These are phyloP conservation scores for Polyplosphaeria fusca DNA, from an alignment of 495 filamentous ascomycete genomes.

Conservation along the genomic window DNA sequence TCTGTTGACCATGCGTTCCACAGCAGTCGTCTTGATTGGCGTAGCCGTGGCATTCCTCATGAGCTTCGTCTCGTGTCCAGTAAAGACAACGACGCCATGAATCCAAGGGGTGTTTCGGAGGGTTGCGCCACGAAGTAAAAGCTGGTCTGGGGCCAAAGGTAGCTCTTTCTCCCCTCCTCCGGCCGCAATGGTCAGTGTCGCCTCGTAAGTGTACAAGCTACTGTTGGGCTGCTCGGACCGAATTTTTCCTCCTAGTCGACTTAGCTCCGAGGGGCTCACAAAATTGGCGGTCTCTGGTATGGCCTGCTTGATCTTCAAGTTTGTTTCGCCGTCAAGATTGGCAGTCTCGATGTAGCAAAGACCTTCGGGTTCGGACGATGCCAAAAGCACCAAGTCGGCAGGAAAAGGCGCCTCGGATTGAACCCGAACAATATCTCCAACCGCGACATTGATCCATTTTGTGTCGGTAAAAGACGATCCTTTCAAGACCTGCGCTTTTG, in stretches of 20 bases:
- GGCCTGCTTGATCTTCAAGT: slow-evolving; percentile 98
- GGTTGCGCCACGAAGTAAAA: slow-evolving; percentile 89
- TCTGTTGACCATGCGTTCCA: slow-evolving; percentile 87
- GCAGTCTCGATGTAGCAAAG: slow-evolving; percentile 99
- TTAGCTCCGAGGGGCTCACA: slow-evolving; percentile 82
- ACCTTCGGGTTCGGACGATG: slow-evolving; percentile 95
- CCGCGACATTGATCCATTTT: slow-evolving; percentile 88
- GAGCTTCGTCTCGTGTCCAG: slow-evolving; percentile 96
- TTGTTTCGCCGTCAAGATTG: slow-evolving; percentile 97
- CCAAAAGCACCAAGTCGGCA: slow-evolving; percentile 86
- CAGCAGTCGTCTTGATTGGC: slow-evolving; percentile 94
- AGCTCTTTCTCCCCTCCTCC: slow-evolving; percentile 96
- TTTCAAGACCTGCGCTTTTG: slow-evolving; percentile 76
- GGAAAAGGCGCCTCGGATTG: slow-evolving; percentile 97
- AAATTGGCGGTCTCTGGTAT: slow-evolving; percentile 88
- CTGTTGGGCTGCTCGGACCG: slow-evolving; percentile 98
- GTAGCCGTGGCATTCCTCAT: slow-evolving; percentile 98
- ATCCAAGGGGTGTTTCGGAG: slow-evolving; percentile 97
- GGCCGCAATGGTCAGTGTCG: slow-evolving; percentile 85
- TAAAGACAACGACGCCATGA: slow-evolving; percentile 95
- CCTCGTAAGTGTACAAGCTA: slow-evolving; percentile 97
- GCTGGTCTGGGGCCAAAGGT: slow-evolving; percentile 73
- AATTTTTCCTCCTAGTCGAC: slow-evolving; percentile 78
- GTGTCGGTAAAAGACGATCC: slow-evolving; percentile 83
- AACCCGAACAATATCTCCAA: slow-evolving; percentile 92